These are phyloP conservation scores for Fistulifera solaris DNA, from an alignment of 108 stramenopile genomes.

Conservation along the genomic window DNA sequence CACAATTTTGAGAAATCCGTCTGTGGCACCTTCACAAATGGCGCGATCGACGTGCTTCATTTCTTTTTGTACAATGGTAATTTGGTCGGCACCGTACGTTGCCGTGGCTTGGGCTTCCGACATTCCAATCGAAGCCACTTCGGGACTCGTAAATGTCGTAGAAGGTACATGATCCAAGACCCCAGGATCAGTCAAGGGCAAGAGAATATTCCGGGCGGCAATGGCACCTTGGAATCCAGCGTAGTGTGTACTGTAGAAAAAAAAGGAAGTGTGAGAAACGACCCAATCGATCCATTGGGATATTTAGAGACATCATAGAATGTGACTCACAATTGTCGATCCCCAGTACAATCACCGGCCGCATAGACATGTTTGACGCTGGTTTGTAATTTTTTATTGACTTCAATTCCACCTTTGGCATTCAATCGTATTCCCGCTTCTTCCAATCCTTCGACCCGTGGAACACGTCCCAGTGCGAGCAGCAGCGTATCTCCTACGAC, in stretches of 20 bases:
- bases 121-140: slow-evolving; percentile 83
- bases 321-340: too few relatives aligned
- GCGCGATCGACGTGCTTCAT: slow-evolving; percentile 77
- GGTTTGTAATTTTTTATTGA: slow-evolving; percentile 76
- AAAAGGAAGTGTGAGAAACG: slow-evolving; percentile 11
- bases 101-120: slow-evolving; percentile 64
- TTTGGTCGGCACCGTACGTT: slow-evolving; percentile 49
- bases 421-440: slow-evolving; percentile 70
- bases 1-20: slow-evolving; percentile 79
- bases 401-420: slow-evolving; percentile 49
- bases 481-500: slow-evolving; percentile 57
- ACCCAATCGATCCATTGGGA: too few relatives aligned
- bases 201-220: slow-evolving; percentile 78
- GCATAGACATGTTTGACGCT: slow-evolving; percentile 59
- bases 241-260: slow-evolving; percentile 39
- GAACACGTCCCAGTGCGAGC: slow-evolving; percentile 77
- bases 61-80: slow-evolving; percentile 36
- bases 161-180: slow-evolving; percentile 47
- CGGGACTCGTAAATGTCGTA: slow-evolving; percentile 82
- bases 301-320: too few relatives aligned
- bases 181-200: slow-evolving; percentile 49
- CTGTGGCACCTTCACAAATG: slow-evolving; percentile 60
- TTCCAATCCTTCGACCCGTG: slow-evolving; percentile 78
- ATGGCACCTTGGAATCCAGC: slow-evolving; percentile 81
- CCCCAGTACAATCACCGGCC: slow-evolving; percentile 47